A percentile compares a stretch with the other conserved stretches of the same genome.
Conservation (phyloP, 108 stramenopile species). For the Skeletonema menzelii region DNA sequence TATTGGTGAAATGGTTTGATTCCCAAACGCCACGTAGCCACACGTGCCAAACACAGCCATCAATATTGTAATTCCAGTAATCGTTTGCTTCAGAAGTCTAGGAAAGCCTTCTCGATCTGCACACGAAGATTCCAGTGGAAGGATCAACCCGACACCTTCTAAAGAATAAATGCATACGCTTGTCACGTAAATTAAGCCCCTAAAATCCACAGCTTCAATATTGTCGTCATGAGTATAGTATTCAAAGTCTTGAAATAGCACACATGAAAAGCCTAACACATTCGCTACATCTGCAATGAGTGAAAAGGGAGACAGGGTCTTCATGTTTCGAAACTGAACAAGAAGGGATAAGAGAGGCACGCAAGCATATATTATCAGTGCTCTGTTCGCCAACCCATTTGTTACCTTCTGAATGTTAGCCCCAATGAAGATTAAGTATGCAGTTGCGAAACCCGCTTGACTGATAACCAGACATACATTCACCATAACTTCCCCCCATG, state of each 20-base stretch:
- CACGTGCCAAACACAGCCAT: conserved; percentile 75
- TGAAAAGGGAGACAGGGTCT: conserved; percentile 66
- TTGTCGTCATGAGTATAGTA: conserved; percentile 32
- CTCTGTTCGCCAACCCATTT: conserved; percentile 26
- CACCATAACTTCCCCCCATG: conserved; percentile 59
- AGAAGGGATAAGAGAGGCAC: conserved; percentile 62
- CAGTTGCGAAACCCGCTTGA: conserved; percentile 82
- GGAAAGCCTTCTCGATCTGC: conserved; percentile 54
- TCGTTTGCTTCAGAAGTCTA: conserved; percentile 34
- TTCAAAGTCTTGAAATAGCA: conserved; percentile 74
- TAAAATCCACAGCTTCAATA: conserved; percentile 50
- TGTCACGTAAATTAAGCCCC: conserved; percentile 61
- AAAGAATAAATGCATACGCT: conserved; percentile 72
- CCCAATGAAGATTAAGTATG: conserved; percentile 82
- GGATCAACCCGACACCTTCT: conserved; percentile 75
- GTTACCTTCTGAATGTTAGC: conserved; percentile 65
- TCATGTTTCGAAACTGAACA: conserved; percentile 67
- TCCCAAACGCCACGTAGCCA: conserved; percentile 69
- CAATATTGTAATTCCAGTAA: conserved; percentile 59
- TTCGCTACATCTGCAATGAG: conserved; percentile 71
- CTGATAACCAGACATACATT: conserved; percentile 69
- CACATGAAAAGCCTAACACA: conserved; percentile 55
- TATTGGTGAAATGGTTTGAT: conserved; percentile 62
- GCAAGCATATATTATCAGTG: conserved; percentile 53
- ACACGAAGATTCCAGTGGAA: conserved; percentile 59